Evolutionary conservation across 208 protist species (phyloP).

Genomic region (Porcisia deanei): DNA sequence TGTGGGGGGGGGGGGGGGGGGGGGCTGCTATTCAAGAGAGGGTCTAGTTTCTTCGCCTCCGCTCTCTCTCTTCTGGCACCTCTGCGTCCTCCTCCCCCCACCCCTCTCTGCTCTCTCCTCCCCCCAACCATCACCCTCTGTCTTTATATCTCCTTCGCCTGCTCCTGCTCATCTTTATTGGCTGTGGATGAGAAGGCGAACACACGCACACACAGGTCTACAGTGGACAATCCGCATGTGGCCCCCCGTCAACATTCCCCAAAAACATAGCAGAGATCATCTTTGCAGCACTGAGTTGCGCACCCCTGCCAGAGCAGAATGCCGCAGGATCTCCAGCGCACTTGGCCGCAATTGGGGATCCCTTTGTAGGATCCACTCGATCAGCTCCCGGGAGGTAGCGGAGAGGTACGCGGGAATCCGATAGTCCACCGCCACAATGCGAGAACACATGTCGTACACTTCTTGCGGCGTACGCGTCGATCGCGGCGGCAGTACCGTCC

Average conservation of each 20-base stretch:
- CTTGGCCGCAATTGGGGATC: conserved; percentile 44
- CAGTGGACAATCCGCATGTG: background rate
- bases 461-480: conserved; percentile 29
- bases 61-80: no score
- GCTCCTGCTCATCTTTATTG: no score
- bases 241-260: background rate
- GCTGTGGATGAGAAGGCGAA: background rate
- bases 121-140: no score
- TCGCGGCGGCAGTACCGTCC: conserved; percentile 22
- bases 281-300: conserved; percentile 14
- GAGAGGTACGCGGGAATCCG: conserved; percentile 49
- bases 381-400: conserved; percentile 33
- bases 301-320: conserved; percentile 35
- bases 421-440: conserved; percentile 64
- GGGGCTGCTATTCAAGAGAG: no score
- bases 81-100: no score
- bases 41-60: no score
- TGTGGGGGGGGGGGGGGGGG: no score
- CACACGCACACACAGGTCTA: background rate
- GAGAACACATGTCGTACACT: conserved; percentile 46
- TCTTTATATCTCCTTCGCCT: no score
- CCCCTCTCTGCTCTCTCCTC: no score
- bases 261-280: background rate
- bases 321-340: conserved; percentile 38
- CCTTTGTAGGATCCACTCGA: conserved; percentile 41